phyloP scores from a whole-genome alignment of 257 asterid genomes.

The Craterostigma plantagineum region DNA sequence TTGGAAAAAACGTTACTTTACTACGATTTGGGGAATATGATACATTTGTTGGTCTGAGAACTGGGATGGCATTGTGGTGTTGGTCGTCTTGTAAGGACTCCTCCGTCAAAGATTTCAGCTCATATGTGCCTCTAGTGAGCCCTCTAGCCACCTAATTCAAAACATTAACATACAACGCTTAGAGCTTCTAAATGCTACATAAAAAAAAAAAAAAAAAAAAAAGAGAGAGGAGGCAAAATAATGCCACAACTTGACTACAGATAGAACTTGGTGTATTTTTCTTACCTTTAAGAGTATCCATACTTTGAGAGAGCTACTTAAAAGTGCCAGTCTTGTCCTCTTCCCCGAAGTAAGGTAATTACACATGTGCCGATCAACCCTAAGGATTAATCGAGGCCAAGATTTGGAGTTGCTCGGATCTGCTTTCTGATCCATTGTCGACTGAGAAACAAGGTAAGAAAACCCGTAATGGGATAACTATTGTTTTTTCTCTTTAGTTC shows the following conservation, averaged over 20 bases:
- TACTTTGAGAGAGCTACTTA: conserved; percentile 95
- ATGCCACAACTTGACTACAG: too few species aligned
- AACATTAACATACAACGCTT: not conserved
- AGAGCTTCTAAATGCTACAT: not conserved
- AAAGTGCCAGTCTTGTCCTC: conserved; percentile 68
- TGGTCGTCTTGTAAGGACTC: conserved; percentile 19
- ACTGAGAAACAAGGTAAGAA: conserved; percentile 25
- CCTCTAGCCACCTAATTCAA: conserved; percentile 96
- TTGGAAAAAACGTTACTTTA: conserved; percentile 45
- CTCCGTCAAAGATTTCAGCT: conserved; percentile 50
- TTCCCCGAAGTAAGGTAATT: conserved; percentile 81
- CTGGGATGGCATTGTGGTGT: conserved; percentile 23
- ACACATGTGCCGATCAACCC: conserved; percentile 87
- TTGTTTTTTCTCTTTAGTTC: not conserved
- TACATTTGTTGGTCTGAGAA: conserved; percentile 32
- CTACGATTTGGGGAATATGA: conserved; percentile 22
- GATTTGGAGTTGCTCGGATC: conserved; percentile 66
- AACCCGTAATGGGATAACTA: not conserved
- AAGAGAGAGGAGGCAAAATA: too few species aligned
- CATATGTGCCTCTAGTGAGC: conserved; percentile 62
- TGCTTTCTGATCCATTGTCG: conserved; percentile 48
- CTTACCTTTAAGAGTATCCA: conserved; percentile 92
- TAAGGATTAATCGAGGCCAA: conserved; percentile 78
- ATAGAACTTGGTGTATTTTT: not conserved
- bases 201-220: not conserved